phyloP scores from a whole-genome alignment of 2,329 filamentous ascomycete genomes.

The Helicocarpus griseus region DNA sequence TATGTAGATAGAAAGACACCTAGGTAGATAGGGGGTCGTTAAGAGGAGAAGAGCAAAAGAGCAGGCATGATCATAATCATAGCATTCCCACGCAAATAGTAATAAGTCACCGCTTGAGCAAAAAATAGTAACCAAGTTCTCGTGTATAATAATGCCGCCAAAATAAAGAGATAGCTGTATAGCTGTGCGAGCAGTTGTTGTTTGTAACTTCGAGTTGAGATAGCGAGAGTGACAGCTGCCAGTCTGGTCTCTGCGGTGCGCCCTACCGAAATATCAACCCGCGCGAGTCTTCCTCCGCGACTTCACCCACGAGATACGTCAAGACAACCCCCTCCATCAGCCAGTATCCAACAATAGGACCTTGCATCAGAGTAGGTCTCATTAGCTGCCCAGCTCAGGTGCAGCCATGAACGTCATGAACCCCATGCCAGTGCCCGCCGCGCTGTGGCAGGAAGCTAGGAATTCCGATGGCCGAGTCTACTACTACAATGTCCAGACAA shows the following conservation, averaged over 20 bases:
- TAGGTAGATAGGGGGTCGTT: background rate
- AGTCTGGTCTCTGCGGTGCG: background rate
- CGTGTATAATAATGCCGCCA: too few species aligned
- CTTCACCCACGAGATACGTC: too few species aligned
- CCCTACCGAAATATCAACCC: background rate
- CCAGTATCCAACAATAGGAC: too few species aligned
- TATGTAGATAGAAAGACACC: background rate
- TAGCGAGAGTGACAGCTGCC: too few species aligned
- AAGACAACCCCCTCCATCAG: too few species aligned
- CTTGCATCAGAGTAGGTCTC: background rate
- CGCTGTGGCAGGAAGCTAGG: conserved; percentile 70
- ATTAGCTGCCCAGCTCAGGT: background rate
- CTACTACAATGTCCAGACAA: conserved; percentile 81
- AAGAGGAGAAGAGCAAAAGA: background rate
- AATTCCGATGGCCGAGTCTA: conserved; percentile 76
- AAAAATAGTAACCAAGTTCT: background rate
- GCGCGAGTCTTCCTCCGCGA: background rate
- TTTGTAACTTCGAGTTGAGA: too few species aligned
- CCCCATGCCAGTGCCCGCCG: conserved; percentile 42
- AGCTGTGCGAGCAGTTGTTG: too few species aligned
- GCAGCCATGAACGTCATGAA: conserved; percentile 44
- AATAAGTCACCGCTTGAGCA: background rate
- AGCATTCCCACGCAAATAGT: too few species aligned
- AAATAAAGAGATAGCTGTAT: too few species aligned
- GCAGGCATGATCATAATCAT: background rate